These are phyloP conservation scores for Phialocephala subalpina DNA, from an alignment of 2,329 filamentous ascomycete genomes.

Conservation along the genomic window DNA sequence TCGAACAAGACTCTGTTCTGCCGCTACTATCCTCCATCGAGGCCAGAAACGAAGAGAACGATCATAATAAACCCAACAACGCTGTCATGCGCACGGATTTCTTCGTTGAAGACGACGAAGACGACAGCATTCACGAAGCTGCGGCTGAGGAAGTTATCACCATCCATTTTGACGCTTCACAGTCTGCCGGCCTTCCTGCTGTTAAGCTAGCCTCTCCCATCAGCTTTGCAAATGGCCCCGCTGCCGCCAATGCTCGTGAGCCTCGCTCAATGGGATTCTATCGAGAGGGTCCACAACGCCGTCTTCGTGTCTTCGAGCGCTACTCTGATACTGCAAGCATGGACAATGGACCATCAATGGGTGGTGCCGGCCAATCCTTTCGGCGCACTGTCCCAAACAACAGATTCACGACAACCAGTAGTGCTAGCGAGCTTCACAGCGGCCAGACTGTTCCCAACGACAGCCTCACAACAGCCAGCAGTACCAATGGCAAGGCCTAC, in stretches of 20 bases:
- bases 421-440: neutral
- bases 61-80: neutral
- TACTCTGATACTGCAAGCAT: neutral
- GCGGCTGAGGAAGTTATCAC: no score
- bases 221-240: neutral
- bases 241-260: neutral
- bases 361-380: neutral
- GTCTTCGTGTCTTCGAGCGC: neutral
- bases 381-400: neutral
- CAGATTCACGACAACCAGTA: neutral
- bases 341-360: neutral
- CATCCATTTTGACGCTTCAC: neutral
- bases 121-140: no score
- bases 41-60: neutral
- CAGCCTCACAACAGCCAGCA: neutral
- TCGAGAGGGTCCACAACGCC: neutral
- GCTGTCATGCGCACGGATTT: neutral
- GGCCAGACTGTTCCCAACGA: neutral
- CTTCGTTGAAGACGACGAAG: neutral
- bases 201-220: neutral
- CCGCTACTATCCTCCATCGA: neutral
- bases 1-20: neutral
- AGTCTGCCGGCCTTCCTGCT: neutral
- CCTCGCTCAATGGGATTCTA: neutral
- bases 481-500: neutral